These are phyloP conservation scores for Viridothelium virens DNA, from an alignment of 495 filamentous ascomycete species.

Conservation along the genomic window DNA sequence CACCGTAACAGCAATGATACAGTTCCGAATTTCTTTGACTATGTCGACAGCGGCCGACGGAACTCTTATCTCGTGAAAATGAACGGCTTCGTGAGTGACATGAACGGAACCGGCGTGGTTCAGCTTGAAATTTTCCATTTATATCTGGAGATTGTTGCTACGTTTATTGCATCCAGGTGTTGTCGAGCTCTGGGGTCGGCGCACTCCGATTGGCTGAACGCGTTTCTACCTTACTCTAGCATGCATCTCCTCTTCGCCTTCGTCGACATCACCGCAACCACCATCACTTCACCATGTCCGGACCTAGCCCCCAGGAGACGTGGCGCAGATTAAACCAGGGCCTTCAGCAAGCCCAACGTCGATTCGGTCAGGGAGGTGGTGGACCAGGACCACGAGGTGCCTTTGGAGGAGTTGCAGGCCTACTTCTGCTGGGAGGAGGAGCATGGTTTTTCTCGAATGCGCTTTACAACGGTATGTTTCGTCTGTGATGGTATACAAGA, in stretches of 20 bases:
- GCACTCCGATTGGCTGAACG: conserved; percentile 7
- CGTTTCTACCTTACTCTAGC: too few species aligned
- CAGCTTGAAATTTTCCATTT: conserved; percentile 9
- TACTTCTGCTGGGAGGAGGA: conserved; percentile 59
- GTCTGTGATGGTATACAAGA: background rate
- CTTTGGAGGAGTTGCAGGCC: conserved; percentile 33
- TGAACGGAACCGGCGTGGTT: conserved; percentile 4
- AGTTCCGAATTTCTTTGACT: conserved; percentile 44
- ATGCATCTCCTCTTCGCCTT: background rate
- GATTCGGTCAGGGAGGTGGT: conserved; percentile 46
- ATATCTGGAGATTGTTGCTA: background rate
- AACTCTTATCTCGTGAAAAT: conserved; percentile 8
- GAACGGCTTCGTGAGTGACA: conserved; percentile 8
- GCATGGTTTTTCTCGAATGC: conserved; percentile 64
- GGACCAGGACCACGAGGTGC: conserved; percentile 33
- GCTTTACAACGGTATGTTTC: conserved; percentile 74
- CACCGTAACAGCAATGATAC: conserved; percentile 68
- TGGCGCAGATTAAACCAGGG: conserved; percentile 57
- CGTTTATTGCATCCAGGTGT: background rate
- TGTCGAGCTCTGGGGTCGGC: background rate
- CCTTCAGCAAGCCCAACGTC: conserved; percentile 45
- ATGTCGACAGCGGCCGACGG: conserved; percentile 20
- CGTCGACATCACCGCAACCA: background rate
- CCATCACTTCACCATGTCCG: conserved; percentile 1
- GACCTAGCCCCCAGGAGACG: conserved; percentile 51